These are phyloP conservation scores for Zoysia matrella DNA, from an alignment of 202 grass and related monocot species.

Conservation along the genomic window DNA sequence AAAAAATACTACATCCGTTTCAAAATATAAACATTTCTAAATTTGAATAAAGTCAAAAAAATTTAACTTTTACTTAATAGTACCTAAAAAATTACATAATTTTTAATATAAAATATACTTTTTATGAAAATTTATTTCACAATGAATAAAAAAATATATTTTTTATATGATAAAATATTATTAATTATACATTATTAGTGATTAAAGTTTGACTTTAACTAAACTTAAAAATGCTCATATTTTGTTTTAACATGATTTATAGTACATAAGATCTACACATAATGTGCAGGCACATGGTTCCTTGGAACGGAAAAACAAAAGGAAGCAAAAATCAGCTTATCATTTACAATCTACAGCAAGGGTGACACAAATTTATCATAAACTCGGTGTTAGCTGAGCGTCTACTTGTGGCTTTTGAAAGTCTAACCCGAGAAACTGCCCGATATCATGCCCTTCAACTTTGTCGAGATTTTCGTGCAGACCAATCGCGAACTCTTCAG, in stretches of 20 bases:
- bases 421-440: slow-evolving; percentile 47
- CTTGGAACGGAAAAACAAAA: slow-evolving; percentile 5
- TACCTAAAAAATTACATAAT: too few species aligned
- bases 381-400: slow-evolving; percentile 43
- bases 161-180: too few species aligned
- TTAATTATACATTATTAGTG: too few species aligned
- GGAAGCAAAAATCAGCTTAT: slow-evolving; percentile 32
- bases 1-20: neutral
- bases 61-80: too few species aligned
- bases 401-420: slow-evolving; percentile 46
- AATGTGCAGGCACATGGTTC: neutral
- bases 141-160: too few species aligned
- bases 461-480: slow-evolving; percentile 56
- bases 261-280: slow-evolving; percentile 26
- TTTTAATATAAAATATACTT: too few species aligned
- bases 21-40: too few species aligned
- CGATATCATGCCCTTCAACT: slow-evolving; percentile 51
- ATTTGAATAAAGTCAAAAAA: too few species aligned
- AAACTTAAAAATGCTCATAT: too few species aligned
- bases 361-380: slow-evolving; percentile 44
- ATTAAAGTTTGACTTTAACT: too few species aligned
- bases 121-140: too few species aligned
- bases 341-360: slow-evolving; percentile 50
- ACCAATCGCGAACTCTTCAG: slow-evolving; percentile 72
- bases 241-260: too few species aligned